Base-by-base conservation (phyloP, 2,329 filamentous ascomycete genomes). In the Aspergillus luchuensis region DNA sequence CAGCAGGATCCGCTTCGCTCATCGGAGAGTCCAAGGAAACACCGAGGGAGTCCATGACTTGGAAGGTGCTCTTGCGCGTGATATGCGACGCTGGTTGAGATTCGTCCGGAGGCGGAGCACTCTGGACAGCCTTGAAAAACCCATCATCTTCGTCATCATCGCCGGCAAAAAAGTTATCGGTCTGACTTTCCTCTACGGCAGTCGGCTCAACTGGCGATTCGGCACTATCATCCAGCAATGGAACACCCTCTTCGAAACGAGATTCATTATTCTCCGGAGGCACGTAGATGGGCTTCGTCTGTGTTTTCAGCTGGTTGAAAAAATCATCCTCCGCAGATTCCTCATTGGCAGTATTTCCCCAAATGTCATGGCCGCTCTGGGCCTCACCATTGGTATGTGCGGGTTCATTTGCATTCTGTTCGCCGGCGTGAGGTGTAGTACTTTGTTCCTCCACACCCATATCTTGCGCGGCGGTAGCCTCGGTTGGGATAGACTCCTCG, bases 191-290 rank as follows among this genome's bases (percentile, higher is more conserved):
- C 28, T 68, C 66, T 13, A 72, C 71, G 4, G 65, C 61, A 43
- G 76, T 66, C 2, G 71, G 58, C 23, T 67, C 63, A 6, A 61
- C 59, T 3, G 70, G 69, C 11, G 63, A 64, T 25, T 71, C 61
- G 28, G 60, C 39, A 49, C 52, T 78, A 73, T 79, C 67, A 86
- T 86, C 61, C 41, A 79, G 59, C 39, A 92, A 74, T 1, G 89
- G 89, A 4, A 91, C 61, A 0, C 89, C 89, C 75, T 92, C 89
- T 60, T 90, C 88, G 64, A 84, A 91, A 48, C 89, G 84, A 23
- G 84, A 83, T 25, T 89, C 84, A 1, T 77, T 72, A 1, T 77
- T 72, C 51, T 80, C 78, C 11, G 72, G 70, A 13, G 72, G 72
- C 10, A 66, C 66, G 49, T 74, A 77, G 30, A 73, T 78, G 41